These are phyloP conservation scores for Russula brevipes DNA, from an alignment of 768 basidiomycete species.

Conservation along the genomic window DNA sequence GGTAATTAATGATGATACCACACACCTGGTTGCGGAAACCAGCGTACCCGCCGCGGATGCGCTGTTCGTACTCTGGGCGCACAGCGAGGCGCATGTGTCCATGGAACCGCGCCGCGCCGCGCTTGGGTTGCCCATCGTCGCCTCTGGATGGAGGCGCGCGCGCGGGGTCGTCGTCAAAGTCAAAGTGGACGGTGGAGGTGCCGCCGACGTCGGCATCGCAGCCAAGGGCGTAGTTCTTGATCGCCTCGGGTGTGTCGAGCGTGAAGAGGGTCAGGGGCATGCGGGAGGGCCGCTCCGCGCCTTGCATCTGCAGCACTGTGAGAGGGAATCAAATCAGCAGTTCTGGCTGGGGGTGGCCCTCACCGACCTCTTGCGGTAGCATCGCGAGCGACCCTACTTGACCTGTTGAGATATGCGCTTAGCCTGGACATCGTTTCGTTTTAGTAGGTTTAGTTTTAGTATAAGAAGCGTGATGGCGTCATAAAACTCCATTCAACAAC, in stretches of 20 bases:
- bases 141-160: constrained; percentile 25
- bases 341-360: neutral
- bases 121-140: neutral
- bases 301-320: constrained; percentile 70
- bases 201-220: constrained; percentile 90
- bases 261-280: constrained; percentile 60
- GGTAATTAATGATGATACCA: too few relatives aligned
- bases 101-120: constrained; percentile 64
- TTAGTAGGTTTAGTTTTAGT: neutral
- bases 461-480: too few relatives aligned
- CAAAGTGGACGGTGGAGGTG: constrained; percentile 70
- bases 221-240: constrained; percentile 66
- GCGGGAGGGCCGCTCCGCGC: constrained; percentile 58
- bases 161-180: constrained; percentile 52
- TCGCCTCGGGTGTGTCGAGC: constrained; percentile 54
- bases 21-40: constrained; percentile 82
- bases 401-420: constrained; percentile 36
- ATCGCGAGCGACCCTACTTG: constrained; percentile 38
- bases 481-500: too few relatives aligned
- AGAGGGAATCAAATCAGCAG: neutral
- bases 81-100: constrained; percentile 73
- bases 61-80: constrained; percentile 57
- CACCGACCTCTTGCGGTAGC: constrained; percentile 31
- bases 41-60: constrained; percentile 81
- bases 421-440: constrained; percentile 29